These are phyloP conservation scores for Saccharum hybrid DNA, from an alignment of 202 grass and related monocot genomes.

Conservation along the genomic window DNA sequence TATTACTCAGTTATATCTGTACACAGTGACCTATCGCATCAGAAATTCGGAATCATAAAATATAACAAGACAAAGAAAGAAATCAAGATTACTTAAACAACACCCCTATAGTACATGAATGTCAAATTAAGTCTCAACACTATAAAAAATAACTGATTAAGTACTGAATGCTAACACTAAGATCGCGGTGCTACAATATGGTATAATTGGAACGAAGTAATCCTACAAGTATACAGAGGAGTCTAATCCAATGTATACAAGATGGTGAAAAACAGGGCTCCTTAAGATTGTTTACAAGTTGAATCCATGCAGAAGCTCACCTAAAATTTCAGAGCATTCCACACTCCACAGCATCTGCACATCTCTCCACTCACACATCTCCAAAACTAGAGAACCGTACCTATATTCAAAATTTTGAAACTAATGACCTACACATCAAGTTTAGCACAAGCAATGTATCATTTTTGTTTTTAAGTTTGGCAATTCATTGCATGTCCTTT, in stretches of 20 bases:
- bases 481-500: neutral
- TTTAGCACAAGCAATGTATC: neutral
- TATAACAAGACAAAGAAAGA: neutral
- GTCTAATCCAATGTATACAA: neutral
- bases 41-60: conserved; percentile 28
- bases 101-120: neutral
- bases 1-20: neutral
- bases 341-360: neutral
- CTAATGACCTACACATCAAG: neutral
- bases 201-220: conserved; percentile 3
- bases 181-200: neutral
- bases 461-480: neutral
- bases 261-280: conserved; percentile 1
- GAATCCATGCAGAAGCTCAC: neutral
- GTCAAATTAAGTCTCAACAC: conserved; percentile 13
- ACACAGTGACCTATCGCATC: conserved; percentile 17
- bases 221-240: neutral
- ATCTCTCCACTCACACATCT: conserved; percentile 11
- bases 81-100: conserved; percentile 28
- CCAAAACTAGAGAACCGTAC: neutral
- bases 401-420: neutral
- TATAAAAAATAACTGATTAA: neutral
- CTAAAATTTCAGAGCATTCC: neutral
- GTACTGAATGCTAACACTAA: conserved; percentile 6
- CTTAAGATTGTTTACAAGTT: conserved; percentile 31